These are phyloP conservation scores for Termitomyces sp. DNA, from an alignment of 768 basidiomycete genomes.

Conservation along the genomic window DNA sequence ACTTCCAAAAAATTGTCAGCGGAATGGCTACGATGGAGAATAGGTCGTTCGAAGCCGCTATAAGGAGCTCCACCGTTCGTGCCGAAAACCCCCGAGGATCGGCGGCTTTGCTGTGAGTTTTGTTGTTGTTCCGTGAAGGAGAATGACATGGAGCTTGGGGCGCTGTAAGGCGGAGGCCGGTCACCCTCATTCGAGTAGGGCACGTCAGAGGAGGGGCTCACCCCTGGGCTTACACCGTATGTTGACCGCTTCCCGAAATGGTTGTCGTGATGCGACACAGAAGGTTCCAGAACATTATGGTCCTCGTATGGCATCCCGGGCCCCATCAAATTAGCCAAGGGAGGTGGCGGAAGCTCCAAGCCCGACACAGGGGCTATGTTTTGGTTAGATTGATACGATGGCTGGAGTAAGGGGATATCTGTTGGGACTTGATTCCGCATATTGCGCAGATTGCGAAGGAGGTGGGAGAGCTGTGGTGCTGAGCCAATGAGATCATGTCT, in stretches of 20 bases:
- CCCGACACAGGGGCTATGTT: conserved; percentile 18
- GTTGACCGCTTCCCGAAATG: conserved; percentile 22
- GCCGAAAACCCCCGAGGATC: conserved; percentile 2
- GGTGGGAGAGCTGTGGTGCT: conserved; percentile 50
- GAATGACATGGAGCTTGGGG: conserved; percentile 11
- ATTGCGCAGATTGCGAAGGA: conserved; percentile 46
- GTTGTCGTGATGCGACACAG: conserved; percentile 12
- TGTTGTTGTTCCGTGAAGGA: conserved; percentile 11
- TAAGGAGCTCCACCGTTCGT: conserved; percentile 4
- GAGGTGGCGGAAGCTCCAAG: conserved; percentile 36
- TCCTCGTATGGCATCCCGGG: conserved; percentile 23
- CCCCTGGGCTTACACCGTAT: conserved; percentile 4
- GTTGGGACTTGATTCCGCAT: conserved; percentile 29
- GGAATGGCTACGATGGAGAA: conserved; percentile 9
- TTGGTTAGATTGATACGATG: conserved; percentile 22
- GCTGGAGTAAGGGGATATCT: conserved; percentile 31
- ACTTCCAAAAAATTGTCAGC: conserved; percentile 17
- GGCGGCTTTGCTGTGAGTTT: not conserved
- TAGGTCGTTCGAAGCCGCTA: conserved; percentile 5
- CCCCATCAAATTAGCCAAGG: conserved; percentile 24
- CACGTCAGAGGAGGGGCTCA: conserved; percentile 10
- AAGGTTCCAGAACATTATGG: conserved; percentile 14
- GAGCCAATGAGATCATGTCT: conserved; percentile 64
- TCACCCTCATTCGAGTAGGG: conserved; percentile 11
- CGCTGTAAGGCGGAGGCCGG: conserved; percentile 17